Conservation (phyloP, 805 yeast species). For the Kluyveromyces siamensis region DNA sequence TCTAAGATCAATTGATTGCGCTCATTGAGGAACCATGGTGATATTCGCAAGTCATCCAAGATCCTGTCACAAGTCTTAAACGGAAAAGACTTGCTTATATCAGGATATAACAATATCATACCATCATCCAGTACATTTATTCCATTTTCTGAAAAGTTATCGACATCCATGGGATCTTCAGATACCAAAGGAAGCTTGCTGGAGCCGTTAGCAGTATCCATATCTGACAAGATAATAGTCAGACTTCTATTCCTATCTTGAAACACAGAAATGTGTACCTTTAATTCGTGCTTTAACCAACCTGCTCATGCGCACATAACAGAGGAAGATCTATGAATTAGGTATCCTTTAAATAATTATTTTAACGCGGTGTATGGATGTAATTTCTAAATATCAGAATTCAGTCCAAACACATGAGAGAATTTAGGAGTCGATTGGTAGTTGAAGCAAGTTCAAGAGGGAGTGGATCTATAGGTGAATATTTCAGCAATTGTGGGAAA, state of each 20-base stretch:
- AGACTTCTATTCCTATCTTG: not conserved
- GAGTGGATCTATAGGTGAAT: too few species aligned
- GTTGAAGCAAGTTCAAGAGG: too few species aligned
- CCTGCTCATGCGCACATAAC: too few species aligned
- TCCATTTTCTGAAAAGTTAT: not conserved
- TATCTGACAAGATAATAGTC: not conserved
- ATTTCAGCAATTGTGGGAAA: too few species aligned
- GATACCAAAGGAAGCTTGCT: not conserved
- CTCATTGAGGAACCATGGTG: conserved; percentile 26
- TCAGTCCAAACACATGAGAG: too few species aligned
- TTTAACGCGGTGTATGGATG: too few species aligned
- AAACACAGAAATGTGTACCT: too few species aligned
- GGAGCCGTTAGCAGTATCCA: not conserved
- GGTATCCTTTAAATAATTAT: too few species aligned
- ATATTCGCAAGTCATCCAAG: conserved; percentile 51
- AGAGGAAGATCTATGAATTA: too few species aligned
- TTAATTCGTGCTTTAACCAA: too few species aligned
- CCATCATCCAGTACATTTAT: conserved; percentile 17
- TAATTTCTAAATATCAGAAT: too few species aligned
- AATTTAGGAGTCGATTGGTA: too few species aligned
- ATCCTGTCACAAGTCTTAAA: conserved; percentile 63
- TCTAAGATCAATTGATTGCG: conserved; percentile 15
- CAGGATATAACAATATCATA: conserved; percentile 18
- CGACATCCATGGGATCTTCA: not conserved
- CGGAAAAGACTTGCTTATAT: conserved; percentile 13